Base-by-base conservation (phyloP, 768 basidiomycete genomes). In the Psilocybe azurescens region DNA sequence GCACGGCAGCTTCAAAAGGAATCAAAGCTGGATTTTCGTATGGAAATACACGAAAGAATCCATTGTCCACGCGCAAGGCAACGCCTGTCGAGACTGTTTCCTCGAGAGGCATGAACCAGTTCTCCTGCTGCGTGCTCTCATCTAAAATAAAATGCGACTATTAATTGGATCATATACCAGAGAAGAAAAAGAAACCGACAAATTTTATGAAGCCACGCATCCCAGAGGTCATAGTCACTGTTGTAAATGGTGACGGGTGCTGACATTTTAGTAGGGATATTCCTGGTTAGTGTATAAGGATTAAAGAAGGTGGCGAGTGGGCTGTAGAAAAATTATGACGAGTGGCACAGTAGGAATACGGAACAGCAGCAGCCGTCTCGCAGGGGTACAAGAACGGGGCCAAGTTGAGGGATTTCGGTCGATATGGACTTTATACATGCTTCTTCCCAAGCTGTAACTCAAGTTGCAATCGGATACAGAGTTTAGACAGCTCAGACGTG, bases 71-170 rank as follows among this genome's bases (percentile, higher is more conserved):
- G 52, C 90, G 86, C 51, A 93, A 77, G 63, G 88, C 89, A 50
- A 93, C 91, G 53, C 91, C 91, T 0, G 88, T 88, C 32, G 89
- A 81, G 65, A 87, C 74, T 48, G 88, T 85, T 67, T 91, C 89
- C 65, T 89, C 86, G 0, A 86, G 81, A 16, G 90, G 89, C 76
- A 90, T 90, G 75, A 93, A 92, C 91, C 91, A 93, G 47, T 91
- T 90, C 67, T 90, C 89, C 53, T 85, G 84, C 68, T 82, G 81
- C 0, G 82, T 84, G 65, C 70, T 77, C 65, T 83, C 83, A 70
- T 92, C 89, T 69, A 79, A 76, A 60, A 33, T 14, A 39, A 39
- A 29, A 61, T 38, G 62, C 30, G 28, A 33, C 38, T 30, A 30
- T 49, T 13, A 20, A 16, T 20, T 20, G 1, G 18, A 16, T 7